Evolutionary conservation across 345 rosid species (phyloP), one percentile per base, ranked within the genome.

Genomic region (Ceriops decandra): DNA sequence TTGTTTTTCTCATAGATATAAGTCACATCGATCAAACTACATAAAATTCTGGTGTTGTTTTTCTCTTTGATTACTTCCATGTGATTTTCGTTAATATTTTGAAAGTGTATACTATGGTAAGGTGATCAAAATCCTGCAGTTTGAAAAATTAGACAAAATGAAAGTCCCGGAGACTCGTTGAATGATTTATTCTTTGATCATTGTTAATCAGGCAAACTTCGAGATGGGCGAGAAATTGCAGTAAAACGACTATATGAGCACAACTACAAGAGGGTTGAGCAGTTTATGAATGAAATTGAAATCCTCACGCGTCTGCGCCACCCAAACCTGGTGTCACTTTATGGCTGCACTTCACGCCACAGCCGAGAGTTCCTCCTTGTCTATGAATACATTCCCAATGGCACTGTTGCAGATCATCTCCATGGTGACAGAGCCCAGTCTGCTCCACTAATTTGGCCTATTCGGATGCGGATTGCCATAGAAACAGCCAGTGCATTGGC

Each of bases 351-450:
- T 46, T 80, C 83, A 9, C 72, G 70, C 3, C 77, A 57, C 63
- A 72, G 80, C 61, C 83, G 57, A 20, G 72, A 73, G n/a, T 80
- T 80, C 33, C 77, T 79, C 46, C 82, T 79, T 5, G 82, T 75
- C 64, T 79, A 68, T 68, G 68, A 68, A 49, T 61, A 49, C 57
- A 58, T 72, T 38, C 60, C 70, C 21, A 72, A 72, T 59, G 75
- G 75, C 16, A 72, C 75, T 0, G 75, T 72, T 6, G 70, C 75
- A 24, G 75, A 72, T 72, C 70, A 72, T 51, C 70, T 72, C 5
- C 66, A 65, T 6, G 75, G 75, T 27, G 61, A 65, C 27, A 20
- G 52, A 17, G 64, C 75, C 11, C 60, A 20, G n/a, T 65, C 66
- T 17, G 59, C 42, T 65, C 65, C 21, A 8, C 65, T 72, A 7